Evolutionary conservation across 2,329 filamentous ascomycete species (phyloP).

Genomic region (Chaetomium globosum): DNA sequence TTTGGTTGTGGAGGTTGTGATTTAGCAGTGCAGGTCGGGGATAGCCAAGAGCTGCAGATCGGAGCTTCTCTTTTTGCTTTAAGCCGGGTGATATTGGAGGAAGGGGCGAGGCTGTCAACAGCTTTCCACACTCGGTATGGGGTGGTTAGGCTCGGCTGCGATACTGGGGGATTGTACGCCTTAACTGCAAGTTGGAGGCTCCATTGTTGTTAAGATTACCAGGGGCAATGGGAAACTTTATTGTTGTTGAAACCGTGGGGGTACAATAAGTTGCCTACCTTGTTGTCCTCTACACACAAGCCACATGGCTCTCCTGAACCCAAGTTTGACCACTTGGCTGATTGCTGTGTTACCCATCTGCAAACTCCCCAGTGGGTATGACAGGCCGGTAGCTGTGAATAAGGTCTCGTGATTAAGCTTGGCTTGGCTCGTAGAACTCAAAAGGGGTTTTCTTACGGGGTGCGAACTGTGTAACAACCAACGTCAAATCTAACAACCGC

Average conservation of each 20-base stretch:
- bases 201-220: not conserved
- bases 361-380: not conserved
- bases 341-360: conserved; percentile 16
- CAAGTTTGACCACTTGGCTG: not conserved
- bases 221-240: not conserved
- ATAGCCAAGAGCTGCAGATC: too few species aligned
- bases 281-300: conserved; percentile 6
- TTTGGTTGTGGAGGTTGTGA: not conserved
- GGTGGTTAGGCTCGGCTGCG: not conserved
- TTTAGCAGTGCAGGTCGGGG: too few species aligned
- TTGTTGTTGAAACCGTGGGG: not conserved
- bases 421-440: not conserved
- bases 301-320: conserved; percentile 12
- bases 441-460: not conserved
- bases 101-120: too few species aligned
- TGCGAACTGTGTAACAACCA: not conserved
- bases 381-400: not conserved
- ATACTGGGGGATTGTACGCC: not conserved
- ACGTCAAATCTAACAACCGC: not conserved
- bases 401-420: not conserved
- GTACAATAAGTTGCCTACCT: not conserved
- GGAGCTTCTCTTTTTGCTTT: too few species aligned
- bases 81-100: too few species aligned
- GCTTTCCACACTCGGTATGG: too few species aligned
- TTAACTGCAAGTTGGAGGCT: not conserved